phyloP scores from a whole-genome alignment of 2,329 filamentous ascomycete genomes.

The Lasiodiplodia sp. region DNA sequence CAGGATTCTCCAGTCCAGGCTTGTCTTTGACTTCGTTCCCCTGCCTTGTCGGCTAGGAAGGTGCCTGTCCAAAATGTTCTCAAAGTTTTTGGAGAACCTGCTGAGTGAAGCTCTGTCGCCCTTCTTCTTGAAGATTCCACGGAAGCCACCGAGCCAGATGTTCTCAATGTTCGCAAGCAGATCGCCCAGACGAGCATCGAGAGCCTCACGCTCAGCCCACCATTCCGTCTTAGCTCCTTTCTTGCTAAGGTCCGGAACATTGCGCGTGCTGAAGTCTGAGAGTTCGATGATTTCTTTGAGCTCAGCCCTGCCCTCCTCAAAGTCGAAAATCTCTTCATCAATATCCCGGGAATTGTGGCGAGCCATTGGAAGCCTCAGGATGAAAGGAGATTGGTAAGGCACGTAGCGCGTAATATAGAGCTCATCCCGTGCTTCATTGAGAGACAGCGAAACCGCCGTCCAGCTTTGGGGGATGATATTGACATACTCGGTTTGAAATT shows the following conservation, averaged over 20 bases:
- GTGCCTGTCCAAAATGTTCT: constrained; percentile 80
- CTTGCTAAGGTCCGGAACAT: constrained; percentile 71
- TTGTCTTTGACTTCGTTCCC: constrained; percentile 54
- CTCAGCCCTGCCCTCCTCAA: constrained; percentile 79
- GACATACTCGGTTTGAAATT: constrained; percentile 81
- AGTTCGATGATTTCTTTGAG: constrained; percentile 81
- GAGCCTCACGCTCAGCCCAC: constrained; percentile 84
- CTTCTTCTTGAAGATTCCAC: constrained; percentile 83
- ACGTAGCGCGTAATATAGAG: constrained; percentile 89
- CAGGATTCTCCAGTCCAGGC: constrained; percentile 72
- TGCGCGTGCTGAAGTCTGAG: constrained; percentile 85
- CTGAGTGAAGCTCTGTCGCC: constrained; percentile 70
- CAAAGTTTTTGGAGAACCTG: constrained; percentile 79
- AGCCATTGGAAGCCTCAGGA: constrained; percentile 84
- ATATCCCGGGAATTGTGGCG: constrained; percentile 81
- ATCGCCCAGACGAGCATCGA: constrained; percentile 79
- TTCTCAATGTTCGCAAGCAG: constrained; percentile 87
- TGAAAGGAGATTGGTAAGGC: constrained; percentile 77
- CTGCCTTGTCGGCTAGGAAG: constrained; percentile 80
- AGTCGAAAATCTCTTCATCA: constrained; percentile 83
- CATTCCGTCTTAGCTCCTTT: constrained; percentile 81
- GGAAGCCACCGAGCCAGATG: constrained; percentile 94
- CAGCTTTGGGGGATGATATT: constrained; percentile 84
- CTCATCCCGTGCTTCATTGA: constrained; percentile 84
- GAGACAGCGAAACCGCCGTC: constrained; percentile 83